These are phyloP conservation scores for Hippophae rhamnoides DNA, from an alignment of 306 rosid genomes.

Conservation along the genomic window DNA sequence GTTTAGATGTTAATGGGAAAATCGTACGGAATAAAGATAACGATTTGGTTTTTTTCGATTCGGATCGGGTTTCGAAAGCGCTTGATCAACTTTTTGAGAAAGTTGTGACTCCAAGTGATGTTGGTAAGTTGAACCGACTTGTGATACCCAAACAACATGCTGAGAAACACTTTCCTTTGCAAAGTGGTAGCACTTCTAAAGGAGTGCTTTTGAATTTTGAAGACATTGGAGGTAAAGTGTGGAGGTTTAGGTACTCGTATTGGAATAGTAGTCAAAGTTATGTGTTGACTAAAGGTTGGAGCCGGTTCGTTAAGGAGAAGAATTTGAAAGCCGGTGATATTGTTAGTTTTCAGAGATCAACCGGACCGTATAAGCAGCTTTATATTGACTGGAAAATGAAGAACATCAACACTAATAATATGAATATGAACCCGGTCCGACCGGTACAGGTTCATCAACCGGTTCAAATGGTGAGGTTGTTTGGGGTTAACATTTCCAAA, in stretches of 20 bases:
- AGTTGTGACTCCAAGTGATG: slow-evolving; percentile 89
- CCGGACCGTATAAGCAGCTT: slow-evolving; percentile 64
- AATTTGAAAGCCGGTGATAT: slow-evolving; percentile 78
- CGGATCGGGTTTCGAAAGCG: slow-evolving; percentile 21
- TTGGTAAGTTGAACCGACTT: slow-evolving; percentile 74
- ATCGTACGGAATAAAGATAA: not conserved
- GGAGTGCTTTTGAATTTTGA: slow-evolving; percentile 72
- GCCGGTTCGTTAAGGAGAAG: slow-evolving; percentile 96
- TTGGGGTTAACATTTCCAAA: slow-evolving; percentile 85
- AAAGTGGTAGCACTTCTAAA: slow-evolving; percentile 33
- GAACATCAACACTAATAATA: not conserved
- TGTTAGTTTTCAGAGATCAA: slow-evolving; percentile 62
- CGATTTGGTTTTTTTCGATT: not conserved
- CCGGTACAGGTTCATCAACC: slow-evolving; percentile 35
- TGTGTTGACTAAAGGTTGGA: slow-evolving; percentile 92
- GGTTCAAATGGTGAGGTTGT: slow-evolving; percentile 70
- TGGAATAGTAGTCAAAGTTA: slow-evolving; percentile 99
- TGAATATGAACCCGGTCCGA: not conserved
- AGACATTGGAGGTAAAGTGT: slow-evolving; percentile 85
- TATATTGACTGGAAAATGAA: slow-evolving; percentile 64
- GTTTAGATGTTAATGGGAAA: slow-evolving; percentile 24
- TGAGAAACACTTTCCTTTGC: slow-evolving; percentile 84
- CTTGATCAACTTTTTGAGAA: slow-evolving; percentile 83
- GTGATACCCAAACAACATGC: slow-evolving; percentile 97
- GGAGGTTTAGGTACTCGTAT: slow-evolving; percentile 92